Evolutionary conservation across 352 stramenopile species (phyloP), one percentile per base, ranked within the genome.

Genomic region (Discostella stelligera): DNA sequence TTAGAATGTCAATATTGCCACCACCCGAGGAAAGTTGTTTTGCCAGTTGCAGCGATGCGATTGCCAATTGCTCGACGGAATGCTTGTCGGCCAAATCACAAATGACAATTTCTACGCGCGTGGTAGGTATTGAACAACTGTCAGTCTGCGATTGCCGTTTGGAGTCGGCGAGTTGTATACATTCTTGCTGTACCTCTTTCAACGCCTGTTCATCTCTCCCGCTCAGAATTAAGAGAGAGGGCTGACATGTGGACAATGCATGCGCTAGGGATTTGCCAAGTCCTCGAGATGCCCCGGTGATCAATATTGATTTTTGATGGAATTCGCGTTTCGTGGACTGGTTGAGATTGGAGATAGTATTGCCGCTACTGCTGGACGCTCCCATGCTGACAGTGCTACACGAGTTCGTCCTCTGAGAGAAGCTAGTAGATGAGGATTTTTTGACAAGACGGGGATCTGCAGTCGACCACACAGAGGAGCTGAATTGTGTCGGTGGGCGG

Each of bases 281-380:
- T 20, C 87, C 87, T 20, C 84, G 76, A 0, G 79, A 86, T 25
- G 87, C 87, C n/a, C 87, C 87, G n/a, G 87, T 92, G 25, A 92
- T 39, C 10, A 92, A 46, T 49, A 88, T 81, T 39, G 73, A 64
- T 54, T 76, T 76, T 20, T 76, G n/a, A 49, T 54, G 39, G 30
- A 58, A 81, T 63, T 66, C 18, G 6, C 41, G 11, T 63, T 58
- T 61, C n/a, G 58, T 39, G 6, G 21, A 10, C 11, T 62, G n/a
- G 20, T 53, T 37, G 18, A 53, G 13, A 52, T 8, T n/a, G 30
- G 4, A 49, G 25, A 39, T 68, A 5, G 27, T 32, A 5, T 5
- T 32, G 27, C 27, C 66, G 37, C 44, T 75, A 58, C 59, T 71
- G 25, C 18, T 58, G 25, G 11, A 23, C 41, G 61, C 39, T 21